Evolutionary conservation across 2,329 filamentous ascomycete species (phyloP), one percentile per base, ranked within the genome.

Genomic region (Septoria linicola): DNA sequence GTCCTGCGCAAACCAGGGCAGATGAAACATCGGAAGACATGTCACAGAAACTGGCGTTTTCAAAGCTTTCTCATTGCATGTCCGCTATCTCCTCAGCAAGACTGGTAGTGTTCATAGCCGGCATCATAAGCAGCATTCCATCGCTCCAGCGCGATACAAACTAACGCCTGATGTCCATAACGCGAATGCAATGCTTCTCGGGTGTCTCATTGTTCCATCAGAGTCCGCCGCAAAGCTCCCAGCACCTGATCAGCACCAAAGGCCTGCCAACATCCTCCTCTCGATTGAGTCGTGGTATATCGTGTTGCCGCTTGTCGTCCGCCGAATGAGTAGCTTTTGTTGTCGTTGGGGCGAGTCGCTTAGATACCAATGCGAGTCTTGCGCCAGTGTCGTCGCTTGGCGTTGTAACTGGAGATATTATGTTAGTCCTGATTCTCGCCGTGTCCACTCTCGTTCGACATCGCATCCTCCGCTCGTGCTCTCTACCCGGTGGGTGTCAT

Each of bases 361-460:
- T 93, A 99, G 82, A 99, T 95, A 74, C 90, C 90, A 80, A 99
- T 89, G 75, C 90, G 88, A 75, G 93, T 97, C 92, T 99, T 99
- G 82, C 93, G 89, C 93, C 93, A 99, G 78, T 99, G 93, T 80
- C 93, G 88, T 79, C 93, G 83, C 89, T 99, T 99, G 72, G 93
- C 91, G 83, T 99, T 99, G 87, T 99, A 99, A 81, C 93, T 99
- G 74, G 39, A 34, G 20, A 34, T 10, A 39, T n/a, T 32, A 50
- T 42, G 53, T 57, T 32, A 46, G 43, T 43, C 35, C 19, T 31
- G 13, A 17, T n/a, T 37, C 43, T 14, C 21, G 8, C n/a, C n/a
- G n/a, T n/a, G n/a, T 52, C 34, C 43, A 8, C 25, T 31, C 17
- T 3, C 8, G 1, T 34, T 35, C 36, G n/a, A 13, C 8, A 19